Conservation (phyloP, 106 monocot genomes). For the Iris macrosiphon region DNA sequence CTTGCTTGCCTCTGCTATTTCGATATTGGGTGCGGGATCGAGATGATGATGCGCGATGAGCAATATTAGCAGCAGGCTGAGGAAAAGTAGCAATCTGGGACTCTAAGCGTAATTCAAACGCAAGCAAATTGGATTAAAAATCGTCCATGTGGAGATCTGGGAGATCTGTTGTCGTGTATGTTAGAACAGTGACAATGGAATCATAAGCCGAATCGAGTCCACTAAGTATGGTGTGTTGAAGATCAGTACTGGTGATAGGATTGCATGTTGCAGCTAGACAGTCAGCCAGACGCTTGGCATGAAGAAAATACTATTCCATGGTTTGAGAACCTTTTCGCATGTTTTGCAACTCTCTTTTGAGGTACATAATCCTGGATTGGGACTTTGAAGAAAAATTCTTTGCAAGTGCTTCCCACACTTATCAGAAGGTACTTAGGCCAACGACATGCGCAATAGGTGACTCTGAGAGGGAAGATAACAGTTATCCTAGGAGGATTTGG, state of each 20-base stretch:
- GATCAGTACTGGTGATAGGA: background rate
- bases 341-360: background rate
- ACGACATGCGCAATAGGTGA: too few species aligned
- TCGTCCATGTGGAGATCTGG: background rate
- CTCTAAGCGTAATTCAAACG: too few species aligned
- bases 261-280: background rate
- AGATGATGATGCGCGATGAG: background rate
- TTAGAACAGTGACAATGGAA: background rate
- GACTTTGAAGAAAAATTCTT: too few species aligned
- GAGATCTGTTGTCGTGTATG: background rate
- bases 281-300: background rate
- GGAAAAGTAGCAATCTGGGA: background rate
- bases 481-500: too few species aligned
- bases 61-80: background rate
- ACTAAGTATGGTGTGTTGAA: too few species aligned
- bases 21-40: background rate
- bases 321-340: background rate
- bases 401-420: too few species aligned
- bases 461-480: too few species aligned
- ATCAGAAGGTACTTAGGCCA: too few species aligned
- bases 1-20: background rate
- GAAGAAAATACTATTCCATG: background rate
- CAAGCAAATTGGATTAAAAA: background rate
- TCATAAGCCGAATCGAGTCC: too few species aligned
- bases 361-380: too few species aligned